phyloP scores from a whole-genome alignment of 2,329 filamentous ascomycete genomes.

The Ophioceras dolichostomum region DNA sequence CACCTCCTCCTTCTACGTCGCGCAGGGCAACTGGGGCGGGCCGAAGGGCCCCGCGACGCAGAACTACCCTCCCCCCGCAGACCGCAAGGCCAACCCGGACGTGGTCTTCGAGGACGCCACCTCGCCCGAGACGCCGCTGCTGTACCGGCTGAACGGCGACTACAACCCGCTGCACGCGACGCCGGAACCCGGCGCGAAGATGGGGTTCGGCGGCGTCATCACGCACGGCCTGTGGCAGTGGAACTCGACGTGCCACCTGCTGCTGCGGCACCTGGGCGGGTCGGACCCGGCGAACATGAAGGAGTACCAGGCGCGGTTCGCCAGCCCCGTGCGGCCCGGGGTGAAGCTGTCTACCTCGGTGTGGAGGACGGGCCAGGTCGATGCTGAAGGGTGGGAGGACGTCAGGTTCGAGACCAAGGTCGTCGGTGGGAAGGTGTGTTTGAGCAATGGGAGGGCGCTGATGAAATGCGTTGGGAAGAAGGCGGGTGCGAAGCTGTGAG shows the following conservation, averaged over 20 bases:
- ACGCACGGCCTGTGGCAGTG: slow-evolving; percentile 84
- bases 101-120: slow-evolving; percentile 59
- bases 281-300: slow-evolving; percentile 71
- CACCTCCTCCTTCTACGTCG: slow-evolving; percentile 67
- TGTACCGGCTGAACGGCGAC: slow-evolving; percentile 83
- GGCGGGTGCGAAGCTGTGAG: slow-evolving; percentile 45
- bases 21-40: slow-evolving; percentile 72
- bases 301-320: slow-evolving; percentile 84
- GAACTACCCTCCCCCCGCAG: slow-evolving; percentile 60
- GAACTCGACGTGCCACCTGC: slow-evolving; percentile 64
- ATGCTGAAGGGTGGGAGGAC: slow-evolving; percentile 74
- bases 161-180: slow-evolving; percentile 90
- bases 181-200: slow-evolving; percentile 72
- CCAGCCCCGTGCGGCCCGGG: slow-evolving; percentile 70
- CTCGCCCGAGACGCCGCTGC: slow-evolving; percentile 55
- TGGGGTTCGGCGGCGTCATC: slow-evolving; percentile 84
- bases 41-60: slow-evolving; percentile 76
- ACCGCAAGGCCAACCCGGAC: slow-evolving; percentile 51
- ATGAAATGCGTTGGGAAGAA: slow-evolving; percentile 50
- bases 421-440: slow-evolving; percentile 68
- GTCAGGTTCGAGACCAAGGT: slow-evolving; percentile 69
- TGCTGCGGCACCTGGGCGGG: slow-evolving; percentile 61
- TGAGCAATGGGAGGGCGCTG: slow-evolving; percentile 77
- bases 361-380: slow-evolving; percentile 63
- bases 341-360: slow-evolving; percentile 69